Evolutionary conservation across 2,329 filamentous ascomycete genomes (phyloP), one percentile per base, ranked within the genome.

Genomic region (Parastagonospora nodorum): DNA sequence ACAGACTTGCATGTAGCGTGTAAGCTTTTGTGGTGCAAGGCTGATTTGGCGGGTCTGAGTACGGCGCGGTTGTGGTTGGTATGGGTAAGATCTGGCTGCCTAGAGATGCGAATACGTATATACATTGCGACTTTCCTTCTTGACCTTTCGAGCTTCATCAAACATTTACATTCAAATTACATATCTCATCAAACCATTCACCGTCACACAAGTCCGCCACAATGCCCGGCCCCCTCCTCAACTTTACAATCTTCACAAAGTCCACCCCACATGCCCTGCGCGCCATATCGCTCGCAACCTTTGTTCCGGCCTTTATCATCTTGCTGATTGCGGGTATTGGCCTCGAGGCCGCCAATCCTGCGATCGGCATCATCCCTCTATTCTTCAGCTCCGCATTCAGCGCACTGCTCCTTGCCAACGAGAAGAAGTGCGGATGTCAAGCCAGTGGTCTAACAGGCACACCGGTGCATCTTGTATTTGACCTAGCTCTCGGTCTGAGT

Each of bases 351-450:
- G 64, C 67, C 1, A 66, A 68, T 28, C 68, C 68, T 2, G 64
- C 67, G 8, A 67, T 70, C 38, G 60, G 62, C 5, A 55, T 71
- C 27, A 29, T 71, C 0, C 68, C 68, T 0, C 55, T 71, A 4
- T 66, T 66, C 48, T 58, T 64, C 47, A 70, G 66, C 1, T 45
- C 67, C 1, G 50, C 53, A 0, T 69, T 53, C 39, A 58, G 63
- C 2, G 56, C 54, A 0, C 24, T 63, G 5, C 38, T 70, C 2
- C 57, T 71, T 11, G 52, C 58, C 43, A 65, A 68, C 32, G 61
- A 68, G 42, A 58, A 55, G 35, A 48, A 50, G 30, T 68, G 66
- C 40, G 62, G 61, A 2, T 68, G 66, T 41, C 50, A 57, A 42
- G 50, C 55, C 0, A 53, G 54, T 6, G 66, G 66, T 0, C 49